Conservation (phyloP, 306 rosid species). For the Trichosanthes cucumerina region DNA sequence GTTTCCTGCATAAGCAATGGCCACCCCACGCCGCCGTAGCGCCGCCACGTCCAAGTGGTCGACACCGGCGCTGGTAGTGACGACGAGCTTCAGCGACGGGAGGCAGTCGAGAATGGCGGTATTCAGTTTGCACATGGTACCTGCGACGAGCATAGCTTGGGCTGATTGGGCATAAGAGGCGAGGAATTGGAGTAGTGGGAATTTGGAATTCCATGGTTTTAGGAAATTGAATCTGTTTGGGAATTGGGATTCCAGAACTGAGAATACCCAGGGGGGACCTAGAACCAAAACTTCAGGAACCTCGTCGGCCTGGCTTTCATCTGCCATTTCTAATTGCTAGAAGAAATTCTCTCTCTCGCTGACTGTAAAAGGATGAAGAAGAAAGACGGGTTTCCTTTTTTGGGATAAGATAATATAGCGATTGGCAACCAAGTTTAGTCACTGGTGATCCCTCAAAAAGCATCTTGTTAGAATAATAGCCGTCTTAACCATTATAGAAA, state of each 20-base stretch:
- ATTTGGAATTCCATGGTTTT: slow-evolving; percentile 19
- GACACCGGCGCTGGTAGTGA: slow-evolving; percentile 20
- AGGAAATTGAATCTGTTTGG: slow-evolving; percentile 18
- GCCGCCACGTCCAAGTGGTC: slow-evolving; percentile 20
- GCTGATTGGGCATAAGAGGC: slow-evolving; percentile 5
- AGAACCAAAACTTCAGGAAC: slow-evolving; percentile 15
- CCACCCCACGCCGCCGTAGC: slow-evolving; percentile 11
- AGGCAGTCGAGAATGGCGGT: slow-evolving; percentile 13
- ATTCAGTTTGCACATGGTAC: neutral
- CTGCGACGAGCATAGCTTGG: slow-evolving; percentile 8
- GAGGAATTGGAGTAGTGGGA: slow-evolving; percentile 15
- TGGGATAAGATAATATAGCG: neutral
- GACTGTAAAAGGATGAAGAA: neutral
- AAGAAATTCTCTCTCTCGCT: neutral
- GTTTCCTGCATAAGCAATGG: slow-evolving; percentile 24
- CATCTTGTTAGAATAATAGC: no score
- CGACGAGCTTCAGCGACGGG: slow-evolving; percentile 17
- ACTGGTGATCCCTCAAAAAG: neutral
- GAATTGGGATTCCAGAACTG: slow-evolving; percentile 7
- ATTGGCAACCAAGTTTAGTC: neutral
- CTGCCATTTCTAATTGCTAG: neutral
- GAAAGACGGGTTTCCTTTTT: neutral
- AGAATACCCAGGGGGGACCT: neutral
- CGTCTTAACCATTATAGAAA: no score
- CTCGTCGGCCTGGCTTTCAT: neutral